Conservation (phyloP, 192 early-diverging fungal species). For the Linnemannia elongata region DNA sequence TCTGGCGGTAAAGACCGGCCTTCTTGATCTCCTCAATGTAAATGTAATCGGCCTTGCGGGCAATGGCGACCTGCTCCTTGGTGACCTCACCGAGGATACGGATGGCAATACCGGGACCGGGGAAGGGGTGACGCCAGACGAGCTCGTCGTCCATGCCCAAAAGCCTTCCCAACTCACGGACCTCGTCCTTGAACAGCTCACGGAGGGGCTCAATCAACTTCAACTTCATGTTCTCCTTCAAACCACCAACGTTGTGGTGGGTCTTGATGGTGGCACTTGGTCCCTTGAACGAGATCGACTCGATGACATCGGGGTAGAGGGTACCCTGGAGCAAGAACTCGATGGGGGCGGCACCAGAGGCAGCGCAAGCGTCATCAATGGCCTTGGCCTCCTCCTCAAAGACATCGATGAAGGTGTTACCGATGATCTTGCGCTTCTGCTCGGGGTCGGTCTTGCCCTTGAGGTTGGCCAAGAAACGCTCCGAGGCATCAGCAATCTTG, state of each 20-base stretch:
- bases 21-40: slow-evolving; percentile 99
- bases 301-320: slow-evolving; percentile 98
- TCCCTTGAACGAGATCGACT: slow-evolving; percentile 99
- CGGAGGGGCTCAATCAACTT: slow-evolving; percentile 98
- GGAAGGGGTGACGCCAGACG: slow-evolving; percentile 99
- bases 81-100: slow-evolving; percentile 98
- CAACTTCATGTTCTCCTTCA: slow-evolving; percentile 96
- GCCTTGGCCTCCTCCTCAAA: slow-evolving; percentile 94
- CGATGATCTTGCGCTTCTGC: slow-evolving; percentile 98
- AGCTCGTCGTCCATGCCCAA: slow-evolving; percentile 94
- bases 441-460: slow-evolving; percentile 96
- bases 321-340: slow-evolving; percentile 98
- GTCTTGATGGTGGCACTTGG: slow-evolving; percentile 99
- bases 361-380: slow-evolving; percentile 84
- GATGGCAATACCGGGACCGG: slow-evolving; percentile 99
- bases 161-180: slow-evolving; percentile 93
- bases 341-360: slow-evolving; percentile 82
- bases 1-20: slow-evolving; percentile 96
- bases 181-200: slow-evolving; percentile 99
- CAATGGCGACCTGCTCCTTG: slow-evolving; percentile 93
- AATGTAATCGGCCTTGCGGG: slow-evolving; percentile 94
- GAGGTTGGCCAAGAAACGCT: slow-evolving; percentile 87
- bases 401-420: slow-evolving; percentile 98
- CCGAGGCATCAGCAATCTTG: slow-evolving; percentile 89
- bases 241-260: slow-evolving; percentile 99